Conservation (phyloP, 2,329 filamentous ascomycete genomes). For the Blumeria graminis region DNA sequence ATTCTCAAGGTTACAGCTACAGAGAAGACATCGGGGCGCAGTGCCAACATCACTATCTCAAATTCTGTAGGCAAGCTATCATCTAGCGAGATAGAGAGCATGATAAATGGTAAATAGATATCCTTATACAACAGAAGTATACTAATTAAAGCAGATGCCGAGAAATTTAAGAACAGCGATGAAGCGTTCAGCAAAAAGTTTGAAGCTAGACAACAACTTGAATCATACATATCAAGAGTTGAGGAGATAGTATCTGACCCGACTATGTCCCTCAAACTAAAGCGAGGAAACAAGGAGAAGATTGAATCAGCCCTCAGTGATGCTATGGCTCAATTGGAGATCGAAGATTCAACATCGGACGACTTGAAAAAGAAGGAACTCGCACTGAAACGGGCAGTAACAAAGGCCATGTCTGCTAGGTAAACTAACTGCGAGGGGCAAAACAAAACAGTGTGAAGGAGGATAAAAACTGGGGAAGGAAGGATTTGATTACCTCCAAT, state of each 20-base stretch:
- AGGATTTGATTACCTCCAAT: too few relatives aligned
- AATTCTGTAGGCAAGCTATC: conserved; percentile 99
- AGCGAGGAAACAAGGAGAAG: conserved; percentile 99
- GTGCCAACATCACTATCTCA: conserved; percentile 97
- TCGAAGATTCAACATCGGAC: conserved; percentile 74
- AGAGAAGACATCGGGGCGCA: conserved; percentile 95
- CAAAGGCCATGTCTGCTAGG: conserved; percentile 84
- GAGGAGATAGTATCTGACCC: conserved; percentile 98
- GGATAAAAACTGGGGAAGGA: too few relatives aligned
- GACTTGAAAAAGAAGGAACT: conserved; percentile 99
- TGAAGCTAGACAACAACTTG: conserved; percentile 96
- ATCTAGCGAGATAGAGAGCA: conserved; percentile 81
- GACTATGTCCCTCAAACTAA: conserved; percentile 84
- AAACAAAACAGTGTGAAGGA: neutral
- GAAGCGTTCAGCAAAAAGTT: conserved; percentile 99
- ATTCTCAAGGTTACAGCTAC: conserved; percentile 98
- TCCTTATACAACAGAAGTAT: neutral
- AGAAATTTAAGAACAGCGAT: conserved; percentile 96
- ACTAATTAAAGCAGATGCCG: conserved; percentile 36
- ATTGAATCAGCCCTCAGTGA: conserved; percentile 93
- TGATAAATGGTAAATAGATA: conserved; percentile 50
- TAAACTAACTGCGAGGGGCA: conserved; percentile 23
- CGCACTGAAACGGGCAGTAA: conserved; percentile 88
- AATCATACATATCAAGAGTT: conserved; percentile 94
- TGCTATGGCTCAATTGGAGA: conserved; percentile 90